A percentile compares a stretch with the other conserved stretches of the same genome.
Evolutionary conservation across 2,329 filamentous ascomycete genomes (phyloP).

Genomic region (Nigrograna mackinnonii): DNA sequence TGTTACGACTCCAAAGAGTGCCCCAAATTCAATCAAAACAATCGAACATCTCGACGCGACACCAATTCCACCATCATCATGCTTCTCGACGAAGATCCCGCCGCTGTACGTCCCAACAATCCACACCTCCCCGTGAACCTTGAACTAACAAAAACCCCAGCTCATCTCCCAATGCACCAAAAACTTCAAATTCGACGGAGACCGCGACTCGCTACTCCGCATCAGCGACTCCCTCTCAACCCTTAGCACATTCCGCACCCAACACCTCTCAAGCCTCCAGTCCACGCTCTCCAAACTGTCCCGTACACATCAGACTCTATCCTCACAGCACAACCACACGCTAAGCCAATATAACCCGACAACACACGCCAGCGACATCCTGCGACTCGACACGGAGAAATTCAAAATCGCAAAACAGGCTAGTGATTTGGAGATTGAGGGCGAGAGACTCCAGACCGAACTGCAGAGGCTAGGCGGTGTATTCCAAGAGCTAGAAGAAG

Average conservation of each 20-base stretch:
- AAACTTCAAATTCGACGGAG: constrained; percentile 93
- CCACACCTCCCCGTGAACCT: constrained; percentile 6
- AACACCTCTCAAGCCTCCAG: constrained; percentile 60
- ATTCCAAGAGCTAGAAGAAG: constrained; percentile 80
- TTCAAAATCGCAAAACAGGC: constrained; percentile 93
- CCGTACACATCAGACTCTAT: constrained; percentile 74
- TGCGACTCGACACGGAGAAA: constrained; percentile 87
- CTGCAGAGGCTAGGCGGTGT: constrained; percentile 74
- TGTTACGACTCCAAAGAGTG: background rate
- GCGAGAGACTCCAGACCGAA: constrained; percentile 84
- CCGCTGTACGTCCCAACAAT: constrained; percentile 63
- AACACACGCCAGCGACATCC: constrained; percentile 81
- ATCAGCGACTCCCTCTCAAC: constrained; percentile 82
- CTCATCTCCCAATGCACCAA: constrained; percentile 89
- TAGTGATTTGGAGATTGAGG: constrained; percentile 87
- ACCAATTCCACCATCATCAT: constrained; percentile 59
- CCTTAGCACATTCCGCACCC: constrained; percentile 80
- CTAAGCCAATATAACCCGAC: constrained; percentile 74
- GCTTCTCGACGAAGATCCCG: constrained; percentile 93
- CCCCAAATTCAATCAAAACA: constrained; percentile 1
- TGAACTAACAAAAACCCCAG: constrained; percentile 49
- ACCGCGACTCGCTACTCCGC: constrained; percentile 81
- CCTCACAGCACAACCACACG: constrained; percentile 77
- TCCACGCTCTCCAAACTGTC: constrained; percentile 60
- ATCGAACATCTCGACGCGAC: constrained; percentile 3